Base-by-base conservation (phyloP, 2,329 filamentous ascomycete species). In the Westerdykella aurantiaca region DNA sequence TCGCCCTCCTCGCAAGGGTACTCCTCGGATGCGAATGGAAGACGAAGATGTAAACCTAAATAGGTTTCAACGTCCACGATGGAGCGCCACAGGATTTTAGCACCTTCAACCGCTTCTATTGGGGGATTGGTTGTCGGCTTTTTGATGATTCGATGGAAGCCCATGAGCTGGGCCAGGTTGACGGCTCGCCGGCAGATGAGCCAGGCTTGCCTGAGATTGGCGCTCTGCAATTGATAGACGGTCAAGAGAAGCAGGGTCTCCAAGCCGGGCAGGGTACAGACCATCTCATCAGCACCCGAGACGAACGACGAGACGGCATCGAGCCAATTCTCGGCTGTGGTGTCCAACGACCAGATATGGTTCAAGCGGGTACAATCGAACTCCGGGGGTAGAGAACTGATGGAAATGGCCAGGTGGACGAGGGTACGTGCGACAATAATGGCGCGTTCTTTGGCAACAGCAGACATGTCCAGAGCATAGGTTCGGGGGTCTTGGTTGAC, bases 91-190 rank as follows among this genome's bases (percentile, higher is more conserved):
- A 63, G 51, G 21, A 38, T 44, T 38, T 60, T 60, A 21, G 62
- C 58, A 14, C 55, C 49, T 12, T 56, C 55, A 9, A 65, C 42
- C 6, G 53, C 57, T 41, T 60, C 46, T 13, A 64, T 50, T 3
- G 57, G 50, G 4, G 60, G 52, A 3, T 50, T 43, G 11, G 43
- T 23, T 9, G 50, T 51, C n/a, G 48, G 37, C 38, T 60, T 52
- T 1, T 42, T 41, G 12, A 66, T 56, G 23, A 65, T 66, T 37
- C 60, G 63, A 35, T 67, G 63, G 42, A 66, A 63, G 1, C 63
- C 63, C 62, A 67, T 65, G 2, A 67, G 57, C 17, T 67, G 60
- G 13, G 63, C 62, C 5, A 65, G 45, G 21, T 57, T 64, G 35
- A 66, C 49, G n/a, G 59, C 60, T 34, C 63, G 56, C 33, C 61